These are phyloP conservation scores for Pigoraptor vietnamica DNA, from an alignment of 78 protist species.

Conservation along the genomic window DNA sequence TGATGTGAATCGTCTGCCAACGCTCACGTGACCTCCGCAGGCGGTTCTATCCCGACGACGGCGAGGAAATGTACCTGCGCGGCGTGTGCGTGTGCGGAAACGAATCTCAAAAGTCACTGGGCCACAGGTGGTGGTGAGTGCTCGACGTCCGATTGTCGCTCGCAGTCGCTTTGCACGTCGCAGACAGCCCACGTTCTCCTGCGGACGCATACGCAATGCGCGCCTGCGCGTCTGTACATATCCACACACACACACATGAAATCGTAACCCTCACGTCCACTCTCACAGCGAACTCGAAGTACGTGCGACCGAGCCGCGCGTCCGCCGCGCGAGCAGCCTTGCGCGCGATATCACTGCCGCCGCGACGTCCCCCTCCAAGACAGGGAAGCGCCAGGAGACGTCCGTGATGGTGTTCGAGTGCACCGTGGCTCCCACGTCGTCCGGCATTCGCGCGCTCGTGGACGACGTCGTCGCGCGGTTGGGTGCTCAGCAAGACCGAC, in stretches of 20 bases:
- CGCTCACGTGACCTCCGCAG: neutral
- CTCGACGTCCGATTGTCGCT: too few species aligned
- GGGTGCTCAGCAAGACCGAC: too few species aligned
- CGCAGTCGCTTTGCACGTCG: too few species aligned
- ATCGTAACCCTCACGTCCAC: neutral
- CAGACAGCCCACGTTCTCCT: too few species aligned
- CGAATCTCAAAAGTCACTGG: neutral
- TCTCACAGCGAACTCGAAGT: neutral
- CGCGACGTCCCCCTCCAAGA: neutral
- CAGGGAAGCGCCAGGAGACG: neutral
- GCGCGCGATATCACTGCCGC: too few species aligned
- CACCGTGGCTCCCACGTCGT: neutral
- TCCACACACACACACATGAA: too few species aligned
- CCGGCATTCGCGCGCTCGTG: neutral
- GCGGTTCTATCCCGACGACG: neutral
- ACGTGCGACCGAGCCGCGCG: neutral
- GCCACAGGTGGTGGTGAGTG: neutral
- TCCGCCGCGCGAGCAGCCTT: neutral
- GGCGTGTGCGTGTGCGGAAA: neutral
- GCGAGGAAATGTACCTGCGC: neutral
- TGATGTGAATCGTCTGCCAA: neutral
- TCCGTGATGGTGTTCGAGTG: neutral
- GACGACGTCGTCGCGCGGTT: neutral
- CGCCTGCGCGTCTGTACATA: too few species aligned
- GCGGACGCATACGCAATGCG: too few species aligned